phyloP scores from a whole-genome alignment of 192 early-diverging fungal genomes.

The Mortierella claussenii region DNA sequence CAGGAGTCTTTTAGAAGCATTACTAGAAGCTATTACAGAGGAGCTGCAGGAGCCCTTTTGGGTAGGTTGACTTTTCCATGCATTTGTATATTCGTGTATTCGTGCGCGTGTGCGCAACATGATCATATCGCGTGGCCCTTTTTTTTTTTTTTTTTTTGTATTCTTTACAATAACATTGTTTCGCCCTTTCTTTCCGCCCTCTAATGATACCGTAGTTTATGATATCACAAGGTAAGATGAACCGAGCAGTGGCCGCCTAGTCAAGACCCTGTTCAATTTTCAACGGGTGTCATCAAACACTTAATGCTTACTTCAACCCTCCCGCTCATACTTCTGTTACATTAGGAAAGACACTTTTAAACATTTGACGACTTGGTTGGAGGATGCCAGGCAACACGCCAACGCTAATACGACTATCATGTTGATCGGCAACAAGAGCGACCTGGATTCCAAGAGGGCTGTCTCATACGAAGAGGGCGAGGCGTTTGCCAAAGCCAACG shows the following conservation, averaged over 20 bases:
- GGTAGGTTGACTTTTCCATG: conserved; percentile 46
- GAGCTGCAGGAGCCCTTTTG: conserved; percentile 80
- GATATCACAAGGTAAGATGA: conserved; percentile 79
- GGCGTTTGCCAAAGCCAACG: conserved; percentile 86
- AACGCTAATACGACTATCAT: conserved; percentile 91
- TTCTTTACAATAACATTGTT: conserved; percentile 5
- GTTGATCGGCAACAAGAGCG: conserved; percentile 93
- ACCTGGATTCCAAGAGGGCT: conserved; percentile 82
- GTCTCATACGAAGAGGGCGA: conserved; percentile 90
- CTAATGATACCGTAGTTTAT: conserved; percentile 76
- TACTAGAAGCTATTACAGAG: conserved; percentile 86
- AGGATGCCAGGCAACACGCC: conserved; percentile 86
- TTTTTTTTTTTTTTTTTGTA: not conserved
- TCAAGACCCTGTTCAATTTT: too few relatives aligned
- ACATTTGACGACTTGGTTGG: conserved; percentile 58
- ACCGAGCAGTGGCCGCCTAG: too few relatives aligned
- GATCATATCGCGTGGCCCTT: not conserved
- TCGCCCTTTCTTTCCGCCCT: conserved; percentile 11
- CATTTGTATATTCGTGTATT: not conserved
- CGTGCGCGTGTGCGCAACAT: not conserved
- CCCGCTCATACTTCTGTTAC: too few relatives aligned
- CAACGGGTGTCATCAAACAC: too few relatives aligned
- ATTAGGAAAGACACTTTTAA: conserved; percentile 55
- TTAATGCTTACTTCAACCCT: not conserved
- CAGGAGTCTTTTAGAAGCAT: conserved; percentile 90